Evolutionary conservation across 1,284 basidiomycete genomes (phyloP).

Genomic region (Malassezia obtusa): DNA sequence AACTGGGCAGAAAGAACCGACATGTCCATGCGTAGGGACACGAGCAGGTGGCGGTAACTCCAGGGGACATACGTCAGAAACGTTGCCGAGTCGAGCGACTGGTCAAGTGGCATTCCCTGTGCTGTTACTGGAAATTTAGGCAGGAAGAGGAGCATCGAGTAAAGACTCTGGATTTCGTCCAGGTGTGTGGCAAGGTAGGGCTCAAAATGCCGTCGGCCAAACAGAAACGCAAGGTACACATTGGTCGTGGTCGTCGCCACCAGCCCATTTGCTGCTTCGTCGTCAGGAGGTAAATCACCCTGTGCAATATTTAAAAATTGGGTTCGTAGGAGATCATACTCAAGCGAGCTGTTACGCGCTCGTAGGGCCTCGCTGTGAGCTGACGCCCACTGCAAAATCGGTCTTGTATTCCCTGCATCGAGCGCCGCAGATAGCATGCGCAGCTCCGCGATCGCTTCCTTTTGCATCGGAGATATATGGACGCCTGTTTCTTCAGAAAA

Average conservation of each 20-base stretch:
- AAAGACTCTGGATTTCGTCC: conserved; percentile 64
- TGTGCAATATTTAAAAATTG: conserved; percentile 30
- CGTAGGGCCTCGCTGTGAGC: conserved; percentile 21
- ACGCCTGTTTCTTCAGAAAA: conserved; percentile 24
- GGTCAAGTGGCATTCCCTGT: not conserved
- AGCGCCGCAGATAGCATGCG: conserved; percentile 18
- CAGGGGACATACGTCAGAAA: conserved; percentile 23
- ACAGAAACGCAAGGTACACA: conserved; percentile 56
- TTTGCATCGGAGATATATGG: conserved; percentile 5
- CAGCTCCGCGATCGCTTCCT: conserved; percentile 17
- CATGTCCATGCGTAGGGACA: conserved; percentile 50
- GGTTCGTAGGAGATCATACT: conserved; percentile 34
- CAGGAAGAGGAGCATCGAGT: conserved; percentile 64
- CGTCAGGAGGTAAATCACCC: not conserved
- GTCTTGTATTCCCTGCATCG: conserved; percentile 23
- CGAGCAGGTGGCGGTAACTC: conserved; percentile 27
- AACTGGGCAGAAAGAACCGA: conserved; percentile 70
- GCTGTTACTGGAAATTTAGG: conserved; percentile 49
- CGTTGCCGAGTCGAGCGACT: conserved; percentile 5
- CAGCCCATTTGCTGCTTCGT: not conserved
- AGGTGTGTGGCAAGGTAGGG: conserved; percentile 61
- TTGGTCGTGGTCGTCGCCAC: conserved; percentile 14
- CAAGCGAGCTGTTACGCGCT: conserved; percentile 24
- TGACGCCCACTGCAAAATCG: conserved; percentile 32
- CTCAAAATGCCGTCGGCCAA: conserved; percentile 62